Conservation (phyloP, 1,139 yeast genomes). For the Lodderomyces parapsilosis region DNA sequence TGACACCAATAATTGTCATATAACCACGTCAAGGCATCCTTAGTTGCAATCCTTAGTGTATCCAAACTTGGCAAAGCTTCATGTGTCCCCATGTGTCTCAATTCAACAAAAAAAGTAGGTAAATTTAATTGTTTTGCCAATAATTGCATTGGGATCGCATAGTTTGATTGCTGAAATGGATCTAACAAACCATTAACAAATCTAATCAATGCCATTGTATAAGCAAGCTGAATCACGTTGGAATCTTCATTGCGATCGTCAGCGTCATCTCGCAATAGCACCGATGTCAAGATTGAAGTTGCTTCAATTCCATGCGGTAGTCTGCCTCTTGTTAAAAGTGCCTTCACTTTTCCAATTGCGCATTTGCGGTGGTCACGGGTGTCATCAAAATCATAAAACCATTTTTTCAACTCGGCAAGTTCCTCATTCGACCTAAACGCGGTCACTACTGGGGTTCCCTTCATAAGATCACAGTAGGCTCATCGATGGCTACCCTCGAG, state of each 20-base stretch:
- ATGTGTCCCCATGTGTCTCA: slow-evolving; percentile 91
- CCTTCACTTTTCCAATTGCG: slow-evolving; percentile 49
- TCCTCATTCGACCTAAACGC: slow-evolving; percentile 58
- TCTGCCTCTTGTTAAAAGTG: slow-evolving; percentile 37
- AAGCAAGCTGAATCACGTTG: slow-evolving; percentile 45
- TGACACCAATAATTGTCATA: slow-evolving; percentile 71
- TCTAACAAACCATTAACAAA: slow-evolving; percentile 93
- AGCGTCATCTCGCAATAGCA: slow-evolving; percentile 33
- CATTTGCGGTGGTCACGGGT: slow-evolving; percentile 23
- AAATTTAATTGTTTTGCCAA: slow-evolving; percentile 69
- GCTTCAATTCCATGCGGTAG: slow-evolving; percentile 51
- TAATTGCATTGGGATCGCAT: slow-evolving; percentile 74
- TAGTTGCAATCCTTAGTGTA: slow-evolving; percentile 57
- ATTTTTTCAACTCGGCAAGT: slow-evolving; percentile 49
- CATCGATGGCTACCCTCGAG: too few relatives aligned
- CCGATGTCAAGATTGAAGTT: slow-evolving; percentile 62
- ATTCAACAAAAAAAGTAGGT: slow-evolving; percentile 84
- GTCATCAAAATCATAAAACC: slow-evolving; percentile 51
- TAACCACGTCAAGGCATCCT: slow-evolving; percentile 74
- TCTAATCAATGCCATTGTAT: slow-evolving; percentile 76
- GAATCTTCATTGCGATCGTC: slow-evolving; percentile 20
- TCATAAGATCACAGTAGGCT: slow-evolving; percentile 4
- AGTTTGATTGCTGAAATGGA: slow-evolving; percentile 76
- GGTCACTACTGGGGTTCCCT: slow-evolving; percentile 42
- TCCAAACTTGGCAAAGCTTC: slow-evolving; percentile 74